A percentile compares a stretch with the other conserved stretches of the same genome.
These are phyloP conservation scores for Phytophthora ohioensis DNA, from an alignment of 352 stramenopile genomes.

Conservation along the genomic window DNA sequence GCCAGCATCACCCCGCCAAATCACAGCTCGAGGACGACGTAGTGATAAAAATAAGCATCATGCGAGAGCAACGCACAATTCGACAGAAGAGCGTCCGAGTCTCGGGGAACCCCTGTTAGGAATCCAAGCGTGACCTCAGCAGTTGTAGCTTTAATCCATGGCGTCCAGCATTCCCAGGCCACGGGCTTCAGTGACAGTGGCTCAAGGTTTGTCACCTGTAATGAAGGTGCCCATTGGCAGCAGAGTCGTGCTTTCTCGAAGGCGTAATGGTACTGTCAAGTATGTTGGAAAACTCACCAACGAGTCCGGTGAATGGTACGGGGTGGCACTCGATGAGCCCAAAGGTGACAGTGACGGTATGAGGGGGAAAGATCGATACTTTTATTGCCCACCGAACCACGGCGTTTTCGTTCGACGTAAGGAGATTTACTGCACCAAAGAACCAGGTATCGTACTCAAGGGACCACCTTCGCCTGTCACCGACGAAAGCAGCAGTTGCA, in stretches of 20 bases:
- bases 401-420: constrained; percentile 75
- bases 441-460: constrained; percentile 45
- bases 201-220: constrained; percentile 32
- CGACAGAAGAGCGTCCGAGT: constrained; percentile 15
- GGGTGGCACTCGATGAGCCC: constrained; percentile 68
- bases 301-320: constrained; percentile 74
- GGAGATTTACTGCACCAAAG: constrained; percentile 66
- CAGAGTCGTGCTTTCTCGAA: constrained; percentile 63
- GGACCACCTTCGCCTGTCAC: constrained; percentile 57
- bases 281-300: constrained; percentile 68
- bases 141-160: constrained; percentile 18
- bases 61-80: constrained; percentile 14
- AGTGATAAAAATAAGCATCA: constrained; percentile 19
- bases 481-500: constrained; percentile 51
- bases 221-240: constrained; percentile 65
- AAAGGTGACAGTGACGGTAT: constrained; percentile 66
- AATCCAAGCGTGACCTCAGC: not conserved
- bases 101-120: constrained; percentile 14
- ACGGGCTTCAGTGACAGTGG: constrained; percentile 27
- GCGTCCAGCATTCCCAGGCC: constrained; percentile 43
- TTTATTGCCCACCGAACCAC: constrained; percentile 58
- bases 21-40: constrained; percentile 28
- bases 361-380: constrained; percentile 61
- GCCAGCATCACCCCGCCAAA: not conserved
- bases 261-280: constrained; percentile 62